These are phyloP conservation scores for Phytophthora sp. DNA, from an alignment of 352 stramenopile species.

Conservation along the genomic window DNA sequence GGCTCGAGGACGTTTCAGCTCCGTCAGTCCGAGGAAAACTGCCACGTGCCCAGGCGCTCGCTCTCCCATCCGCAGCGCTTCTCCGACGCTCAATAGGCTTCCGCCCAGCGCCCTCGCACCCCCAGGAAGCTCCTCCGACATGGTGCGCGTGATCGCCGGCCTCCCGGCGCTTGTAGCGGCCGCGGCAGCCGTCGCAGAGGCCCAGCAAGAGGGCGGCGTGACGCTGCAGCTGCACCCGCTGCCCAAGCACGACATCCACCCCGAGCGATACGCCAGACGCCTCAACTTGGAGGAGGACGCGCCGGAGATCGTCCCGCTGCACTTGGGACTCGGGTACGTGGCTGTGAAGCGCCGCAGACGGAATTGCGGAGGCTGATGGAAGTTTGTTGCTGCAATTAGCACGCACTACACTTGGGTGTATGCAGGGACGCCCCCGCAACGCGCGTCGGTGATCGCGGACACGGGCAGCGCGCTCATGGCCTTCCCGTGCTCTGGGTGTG, in stretches of 20 bases:
- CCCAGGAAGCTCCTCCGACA: too few species aligned
- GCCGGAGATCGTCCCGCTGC: constrained; percentile 68
- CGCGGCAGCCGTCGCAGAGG: background rate
- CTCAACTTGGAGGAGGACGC: constrained; percentile 38
- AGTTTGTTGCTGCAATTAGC: constrained; percentile 32
- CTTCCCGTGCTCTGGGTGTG: constrained; percentile 81
- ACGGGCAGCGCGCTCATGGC: constrained; percentile 82
- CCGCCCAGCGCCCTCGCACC: background rate
- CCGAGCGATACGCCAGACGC: constrained; percentile 54
- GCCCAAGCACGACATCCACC: constrained; percentile 32
- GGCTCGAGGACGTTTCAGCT: constrained; percentile 16
- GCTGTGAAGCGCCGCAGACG: too few species aligned
- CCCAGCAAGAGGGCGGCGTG: constrained; percentile 21
- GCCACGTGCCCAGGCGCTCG: constrained; percentile 31
- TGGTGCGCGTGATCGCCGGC: constrained; percentile 29
- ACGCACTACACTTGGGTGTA: constrained; percentile 90
- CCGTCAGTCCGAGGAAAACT: constrained; percentile 27
- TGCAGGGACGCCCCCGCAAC: constrained; percentile 76
- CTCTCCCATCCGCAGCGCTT: constrained; percentile 29
- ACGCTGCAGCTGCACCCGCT: constrained; percentile 55
- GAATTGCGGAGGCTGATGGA: constrained; percentile 3
- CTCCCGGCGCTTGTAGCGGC: constrained; percentile 17
- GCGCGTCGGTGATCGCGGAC: constrained; percentile 84
- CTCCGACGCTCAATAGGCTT: constrained; percentile 2
- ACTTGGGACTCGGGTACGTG: constrained; percentile 65